Evolutionary conservation across 2,329 filamentous ascomycete genomes (phyloP).

Genomic region (Aspergillus neotritici): DNA sequence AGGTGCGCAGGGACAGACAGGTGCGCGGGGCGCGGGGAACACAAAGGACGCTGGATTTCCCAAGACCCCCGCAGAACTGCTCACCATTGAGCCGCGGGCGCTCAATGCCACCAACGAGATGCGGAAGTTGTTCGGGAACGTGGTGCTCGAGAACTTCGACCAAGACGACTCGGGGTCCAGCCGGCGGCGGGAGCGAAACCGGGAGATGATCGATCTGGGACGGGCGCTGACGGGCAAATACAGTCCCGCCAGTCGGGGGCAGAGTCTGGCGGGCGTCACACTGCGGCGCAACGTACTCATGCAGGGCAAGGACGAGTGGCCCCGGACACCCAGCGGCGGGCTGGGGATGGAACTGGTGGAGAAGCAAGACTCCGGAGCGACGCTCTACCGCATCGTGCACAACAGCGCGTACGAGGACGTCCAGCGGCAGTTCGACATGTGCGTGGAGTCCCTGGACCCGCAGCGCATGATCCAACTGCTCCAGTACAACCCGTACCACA

Average conservation of each 20-base stretch:
- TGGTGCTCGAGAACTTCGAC: constrained; percentile 56
- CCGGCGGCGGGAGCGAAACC: constrained; percentile 52
- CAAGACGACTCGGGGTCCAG: constrained; percentile 41
- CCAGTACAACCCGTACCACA: constrained; percentile 74
- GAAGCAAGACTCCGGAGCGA: constrained; percentile 52
- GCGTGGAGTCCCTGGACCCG: constrained; percentile 78
- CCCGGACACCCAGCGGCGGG: constrained; percentile 69
- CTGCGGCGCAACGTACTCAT: constrained; percentile 76
- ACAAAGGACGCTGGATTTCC: constrained; percentile 28
- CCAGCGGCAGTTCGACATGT: constrained; percentile 69
- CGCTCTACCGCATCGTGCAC: constrained; percentile 74
- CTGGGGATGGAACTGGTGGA: constrained; percentile 70
- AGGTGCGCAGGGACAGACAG: background rate
- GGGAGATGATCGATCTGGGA: constrained; percentile 46
- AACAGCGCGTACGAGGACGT: constrained; percentile 66
- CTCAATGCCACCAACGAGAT: constrained; percentile 90
- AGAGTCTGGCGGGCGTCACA: constrained; percentile 64
- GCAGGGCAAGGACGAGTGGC: constrained; percentile 84
- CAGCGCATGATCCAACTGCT: constrained; percentile 74
- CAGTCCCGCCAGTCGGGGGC: constrained; percentile 51
- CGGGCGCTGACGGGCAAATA: constrained; percentile 52
- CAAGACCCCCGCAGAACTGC: constrained; percentile 45
- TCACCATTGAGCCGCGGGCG: constrained; percentile 63
- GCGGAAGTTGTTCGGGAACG: constrained; percentile 65
- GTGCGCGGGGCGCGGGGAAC: constrained; percentile 31